These are phyloP conservation scores for Trifolium fragiferum DNA, from an alignment of 306 rosid species.

Conservation along the genomic window DNA sequence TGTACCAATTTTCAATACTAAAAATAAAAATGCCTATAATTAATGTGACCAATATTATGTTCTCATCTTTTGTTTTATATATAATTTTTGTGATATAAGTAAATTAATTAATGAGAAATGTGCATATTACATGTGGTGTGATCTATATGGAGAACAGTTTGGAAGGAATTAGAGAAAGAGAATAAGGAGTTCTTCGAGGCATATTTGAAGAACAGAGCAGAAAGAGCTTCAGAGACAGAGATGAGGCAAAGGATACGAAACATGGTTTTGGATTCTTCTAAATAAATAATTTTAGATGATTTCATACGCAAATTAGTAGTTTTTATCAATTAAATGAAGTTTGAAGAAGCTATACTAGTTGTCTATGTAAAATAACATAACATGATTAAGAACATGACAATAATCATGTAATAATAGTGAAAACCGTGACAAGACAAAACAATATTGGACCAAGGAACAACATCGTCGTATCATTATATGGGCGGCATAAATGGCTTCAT, in stretches of 20 bases:
- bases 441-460: constrained; percentile 30
- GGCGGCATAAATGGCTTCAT: constrained; percentile 37
- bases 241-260: constrained; percentile 50
- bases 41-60: constrained; percentile 9
- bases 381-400: background rate
- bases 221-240: constrained; percentile 47
- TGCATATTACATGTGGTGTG: constrained; percentile 24
- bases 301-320: constrained; percentile 39
- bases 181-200: constrained; percentile 90
- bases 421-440: background rate
- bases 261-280: constrained; percentile 47
- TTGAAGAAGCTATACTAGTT: background rate
- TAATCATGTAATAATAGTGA: background rate
- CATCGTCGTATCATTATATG: constrained; percentile 35
- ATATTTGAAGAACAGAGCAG: constrained; percentile 54
- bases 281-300: constrained; percentile 39
- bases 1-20: background rate
- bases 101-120: constrained; percentile 10
- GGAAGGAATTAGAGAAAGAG: constrained; percentile 95
- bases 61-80: background rate
- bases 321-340: constrained; percentile 1
- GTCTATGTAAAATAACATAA: constrained; percentile 17
- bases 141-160: constrained; percentile 54
- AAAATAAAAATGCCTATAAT: background rate
- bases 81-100: background rate